A percentile compares a stretch with the other conserved stretches of the same genome.
phyloP scores from a whole-genome alignment of 2,329 filamentous ascomycete genomes.

The Colletotrichum orbiculare region DNA sequence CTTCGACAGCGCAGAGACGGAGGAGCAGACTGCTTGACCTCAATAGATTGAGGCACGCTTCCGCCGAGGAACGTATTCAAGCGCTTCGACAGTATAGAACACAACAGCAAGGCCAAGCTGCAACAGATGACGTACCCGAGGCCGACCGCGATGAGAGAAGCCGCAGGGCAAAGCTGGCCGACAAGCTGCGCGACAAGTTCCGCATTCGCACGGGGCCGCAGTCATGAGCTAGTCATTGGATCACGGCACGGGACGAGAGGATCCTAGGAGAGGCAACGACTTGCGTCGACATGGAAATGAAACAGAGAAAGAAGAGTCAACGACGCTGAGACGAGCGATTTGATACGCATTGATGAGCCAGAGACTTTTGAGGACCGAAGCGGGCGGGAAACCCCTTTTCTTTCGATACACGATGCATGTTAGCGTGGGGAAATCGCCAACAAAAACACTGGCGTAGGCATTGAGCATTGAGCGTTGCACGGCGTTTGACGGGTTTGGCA shows the following conservation, averaged over 20 bases:
- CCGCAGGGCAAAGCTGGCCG: slow-evolving; percentile 57
- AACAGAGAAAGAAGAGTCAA: not conserved
- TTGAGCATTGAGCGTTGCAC: slow-evolving; percentile 31
- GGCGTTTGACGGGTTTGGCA: slow-evolving; percentile 30
- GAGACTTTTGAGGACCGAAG: not conserved
- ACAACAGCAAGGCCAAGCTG: slow-evolving; percentile 47
- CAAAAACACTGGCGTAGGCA: slow-evolving; percentile 13
- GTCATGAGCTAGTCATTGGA: slow-evolving; percentile 2
- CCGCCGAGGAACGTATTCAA: slow-evolving; percentile 71
- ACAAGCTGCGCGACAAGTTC: slow-evolving; percentile 64
- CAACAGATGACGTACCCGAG: slow-evolving; percentile 31
- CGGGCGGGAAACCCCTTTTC: slow-evolving; percentile 12
- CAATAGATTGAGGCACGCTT: slow-evolving; percentile 67
- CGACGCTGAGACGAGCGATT: slow-evolving; percentile 1
- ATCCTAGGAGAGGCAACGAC: not conserved
- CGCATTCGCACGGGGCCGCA: slow-evolving; percentile 62
- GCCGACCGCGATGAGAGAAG: slow-evolving; percentile 47
- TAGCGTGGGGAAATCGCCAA: slow-evolving; percentile 6
- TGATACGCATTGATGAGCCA: slow-evolving; percentile 5
- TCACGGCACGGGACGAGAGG: not conserved
- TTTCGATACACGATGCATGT: slow-evolving; percentile 16
- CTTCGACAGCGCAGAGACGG: slow-evolving; percentile 49
- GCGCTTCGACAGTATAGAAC: slow-evolving; percentile 63
- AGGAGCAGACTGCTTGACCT: slow-evolving; percentile 68
- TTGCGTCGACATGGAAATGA: not conserved